Evolutionary conservation across 768 basidiomycete species (phyloP).

Genomic region (Xerocomellus amylosporus): DNA sequence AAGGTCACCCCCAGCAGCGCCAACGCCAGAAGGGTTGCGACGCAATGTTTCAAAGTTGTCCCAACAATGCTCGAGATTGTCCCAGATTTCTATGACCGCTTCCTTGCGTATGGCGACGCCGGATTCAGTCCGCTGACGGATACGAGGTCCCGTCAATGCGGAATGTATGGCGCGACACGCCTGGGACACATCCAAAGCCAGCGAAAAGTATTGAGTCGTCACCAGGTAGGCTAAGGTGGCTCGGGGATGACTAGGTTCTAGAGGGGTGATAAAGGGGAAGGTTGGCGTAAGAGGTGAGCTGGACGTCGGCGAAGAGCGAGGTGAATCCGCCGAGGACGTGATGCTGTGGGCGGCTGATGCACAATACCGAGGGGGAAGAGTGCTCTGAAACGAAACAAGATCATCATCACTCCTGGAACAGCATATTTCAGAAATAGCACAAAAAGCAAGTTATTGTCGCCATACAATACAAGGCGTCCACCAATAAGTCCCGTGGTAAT

Average conservation of each 20-base stretch:
- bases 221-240: conserved; percentile 48
- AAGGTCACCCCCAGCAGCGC: conserved; percentile 32
- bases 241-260: conserved; percentile 28
- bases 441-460: background rate
- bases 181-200: conserved; percentile 71
- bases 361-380: conserved; percentile 45
- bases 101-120: conserved; percentile 56
- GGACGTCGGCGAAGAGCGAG: conserved; percentile 35
- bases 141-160: conserved; percentile 75
- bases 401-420: conserved; percentile 67
- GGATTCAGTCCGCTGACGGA: conserved; percentile 53
- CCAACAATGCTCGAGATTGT: conserved; percentile 78
- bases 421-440: conserved; percentile 1
- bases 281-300: conserved; percentile 21
- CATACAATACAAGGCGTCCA: conserved; percentile 80
- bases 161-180: conserved; percentile 78
- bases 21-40: conserved; percentile 42
- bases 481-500: conserved; percentile 79
- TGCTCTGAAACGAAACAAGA: conserved; percentile 65
- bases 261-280: conserved; percentile 24
- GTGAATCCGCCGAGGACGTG: conserved; percentile 33
- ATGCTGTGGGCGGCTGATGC: conserved; percentile 26
- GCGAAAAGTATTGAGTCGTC: conserved; percentile 57
- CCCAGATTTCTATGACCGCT: conserved; percentile 79
- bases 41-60: conserved; percentile 73